Evolutionary conservation across 148 eudicot species (phyloP).

Genomic region (Agrostemma githago): DNA sequence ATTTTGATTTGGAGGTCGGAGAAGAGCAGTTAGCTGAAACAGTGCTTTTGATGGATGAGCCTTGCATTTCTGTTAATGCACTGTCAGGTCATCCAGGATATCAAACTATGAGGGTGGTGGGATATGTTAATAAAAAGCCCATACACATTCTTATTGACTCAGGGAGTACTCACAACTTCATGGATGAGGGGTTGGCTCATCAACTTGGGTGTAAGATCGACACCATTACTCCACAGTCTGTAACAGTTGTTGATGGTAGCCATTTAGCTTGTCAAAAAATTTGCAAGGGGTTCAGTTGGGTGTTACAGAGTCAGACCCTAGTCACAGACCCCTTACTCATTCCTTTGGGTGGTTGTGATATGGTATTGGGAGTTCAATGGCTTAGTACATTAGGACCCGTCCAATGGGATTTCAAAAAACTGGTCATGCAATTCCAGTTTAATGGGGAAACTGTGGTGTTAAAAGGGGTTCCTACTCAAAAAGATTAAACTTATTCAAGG

Average conservation of each 20-base stretch:
- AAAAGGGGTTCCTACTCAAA: background rate
- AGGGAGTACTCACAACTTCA: slow-evolving; percentile 4
- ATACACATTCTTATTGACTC: background rate
- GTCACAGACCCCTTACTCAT: background rate
- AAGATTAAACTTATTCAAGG: background rate
- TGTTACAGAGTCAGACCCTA: background rate
- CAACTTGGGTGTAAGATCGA: background rate
- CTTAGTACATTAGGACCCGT: background rate
- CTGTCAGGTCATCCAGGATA: background rate
- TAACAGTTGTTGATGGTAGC: slow-evolving; percentile 3
- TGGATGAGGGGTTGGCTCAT: background rate
- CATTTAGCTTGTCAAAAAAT: background rate
- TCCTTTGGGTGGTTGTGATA: slow-evolving; percentile 7
- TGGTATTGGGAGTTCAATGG: slow-evolving; percentile 1
- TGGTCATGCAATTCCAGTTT: background rate
- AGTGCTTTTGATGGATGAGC: background rate
- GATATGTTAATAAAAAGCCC: background rate
- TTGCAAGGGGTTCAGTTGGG: background rate
- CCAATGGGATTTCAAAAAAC: slow-evolving; percentile 4
- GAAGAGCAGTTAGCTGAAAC: background rate
- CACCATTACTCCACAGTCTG: background rate
- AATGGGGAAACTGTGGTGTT: background rate
- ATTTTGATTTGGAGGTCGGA: no score
- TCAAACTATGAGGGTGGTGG: background rate
- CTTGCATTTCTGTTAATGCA: slow-evolving; percentile 3